Base-by-base conservation (phyloP, 768 basidiomycete genomes). In the Myochromella boudieri region DNA sequence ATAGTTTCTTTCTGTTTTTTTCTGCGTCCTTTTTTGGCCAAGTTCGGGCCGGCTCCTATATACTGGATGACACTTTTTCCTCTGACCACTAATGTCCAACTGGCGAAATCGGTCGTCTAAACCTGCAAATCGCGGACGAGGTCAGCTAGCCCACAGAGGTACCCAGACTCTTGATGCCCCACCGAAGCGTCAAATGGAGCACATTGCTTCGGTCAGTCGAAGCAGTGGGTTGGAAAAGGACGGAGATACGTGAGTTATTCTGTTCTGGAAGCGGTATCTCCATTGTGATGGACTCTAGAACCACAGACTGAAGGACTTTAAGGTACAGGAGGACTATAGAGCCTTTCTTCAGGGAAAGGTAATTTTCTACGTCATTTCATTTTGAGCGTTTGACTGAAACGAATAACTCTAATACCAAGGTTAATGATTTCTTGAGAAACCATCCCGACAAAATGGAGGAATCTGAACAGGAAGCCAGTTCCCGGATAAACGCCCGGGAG, bases 201-300 rank as follows among this genome's bases (percentile, higher is more conserved):
- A 77, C 40, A 76, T 90, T 38, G 75, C 87, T 1, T 86, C 85
- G 1, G 78, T 89, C 37, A 90, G 87, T 59, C 75, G 88, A 31
- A 87, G 85, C 55, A 84, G 87, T 53, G 87, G 88, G 8, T 60
- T 89, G 20, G 84, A 84, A 55, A 81, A 78, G 54, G 85, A 81
- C 49, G 87, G 88, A 29, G 84, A 89, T 66, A 75, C 77, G 88
- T 91, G 65, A 76, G 87, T 64, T 27, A 43, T 8, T 27, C 34
- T 38, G 18, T 24, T 11, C 3, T 24, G 29, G 8, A 36, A 21
- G 11, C 27, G 32, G n/a, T 17, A 28, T 53, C 48, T 37, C 42
- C 25, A 47, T 58, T 54, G 51, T 69, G 63, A 75, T 61, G 57
- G 44, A 61, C 51, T 52, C 53, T 51, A 75, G 67, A 43, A 54